Percentiles rank a stretch among this genome's conserved stretches.
These are phyloP conservation scores for Cutaneotrichosporon sp. DNA, from an alignment of 1,284 basidiomycete species.

Conservation along the genomic window DNA sequence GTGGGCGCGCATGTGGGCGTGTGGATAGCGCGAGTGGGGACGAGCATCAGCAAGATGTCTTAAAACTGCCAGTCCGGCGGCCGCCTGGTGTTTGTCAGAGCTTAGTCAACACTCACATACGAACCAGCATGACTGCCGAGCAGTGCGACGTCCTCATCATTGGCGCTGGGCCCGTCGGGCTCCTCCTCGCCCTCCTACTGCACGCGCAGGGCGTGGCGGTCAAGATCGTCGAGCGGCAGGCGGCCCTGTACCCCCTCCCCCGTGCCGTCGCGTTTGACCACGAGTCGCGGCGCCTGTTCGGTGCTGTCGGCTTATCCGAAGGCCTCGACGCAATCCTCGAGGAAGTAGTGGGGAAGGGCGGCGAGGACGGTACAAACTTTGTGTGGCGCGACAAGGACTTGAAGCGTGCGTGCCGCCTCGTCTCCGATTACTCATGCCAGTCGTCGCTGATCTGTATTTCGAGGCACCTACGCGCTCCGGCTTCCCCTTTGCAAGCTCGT, in stretches of 20 bases:
- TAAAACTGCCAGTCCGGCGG: no score
- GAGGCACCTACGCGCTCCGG: slow-evolving; percentile 17
- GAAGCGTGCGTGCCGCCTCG: slow-evolving; percentile 18
- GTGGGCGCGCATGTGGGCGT: no score
- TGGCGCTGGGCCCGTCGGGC: slow-evolving; percentile 12
- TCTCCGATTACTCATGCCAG: neutral
- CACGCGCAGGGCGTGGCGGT: slow-evolving; percentile 16
- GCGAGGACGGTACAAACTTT: slow-evolving; percentile 18
- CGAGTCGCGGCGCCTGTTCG: slow-evolving; percentile 18
- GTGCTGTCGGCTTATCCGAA: slow-evolving; percentile 10
- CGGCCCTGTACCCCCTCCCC: slow-evolving; percentile 20
- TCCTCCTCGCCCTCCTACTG: slow-evolving; percentile 15
- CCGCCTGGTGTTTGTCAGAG: no score
- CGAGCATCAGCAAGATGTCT: no score
- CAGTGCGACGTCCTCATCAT: slow-evolving; percentile 11
- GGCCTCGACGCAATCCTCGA: slow-evolving; percentile 14
- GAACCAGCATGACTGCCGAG: slow-evolving; percentile 3
- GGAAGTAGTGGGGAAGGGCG: slow-evolving; percentile 7
- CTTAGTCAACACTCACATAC: neutral
- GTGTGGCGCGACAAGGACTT: slow-evolving; percentile 21
- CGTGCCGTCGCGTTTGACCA: slow-evolving; percentile 23
- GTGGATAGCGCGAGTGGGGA: no score
- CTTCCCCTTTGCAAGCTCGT: slow-evolving; percentile 13
- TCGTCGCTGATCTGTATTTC: slow-evolving; percentile 10
- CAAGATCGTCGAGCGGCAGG: slow-evolving; percentile 21